These are phyloP conservation scores for Penicillium taxi DNA, from an alignment of 495 filamentous ascomycete species.

Conservation along the genomic window DNA sequence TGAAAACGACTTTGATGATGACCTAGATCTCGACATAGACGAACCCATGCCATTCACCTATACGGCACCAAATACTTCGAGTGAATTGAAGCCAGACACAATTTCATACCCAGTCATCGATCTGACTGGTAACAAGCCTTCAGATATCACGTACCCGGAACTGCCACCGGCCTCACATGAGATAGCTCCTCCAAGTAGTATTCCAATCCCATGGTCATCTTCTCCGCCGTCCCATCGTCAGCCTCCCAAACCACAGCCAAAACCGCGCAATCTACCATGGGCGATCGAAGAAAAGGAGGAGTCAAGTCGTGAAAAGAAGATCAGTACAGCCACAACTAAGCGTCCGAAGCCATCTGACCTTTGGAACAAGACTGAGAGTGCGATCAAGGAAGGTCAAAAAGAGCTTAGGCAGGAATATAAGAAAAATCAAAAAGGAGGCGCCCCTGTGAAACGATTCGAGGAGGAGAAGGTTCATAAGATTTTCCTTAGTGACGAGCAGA, in stretches of 20 bases:
- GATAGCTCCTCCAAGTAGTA: slow-evolving; percentile 41
- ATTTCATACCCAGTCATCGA: slow-evolving; percentile 21
- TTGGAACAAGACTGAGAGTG: slow-evolving; percentile 80
- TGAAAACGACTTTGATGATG: slow-evolving; percentile 50
- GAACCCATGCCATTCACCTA: slow-evolving; percentile 28
- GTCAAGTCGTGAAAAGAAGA: slow-evolving; percentile 20
- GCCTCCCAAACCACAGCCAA: slow-evolving; percentile 34
- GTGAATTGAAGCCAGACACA: slow-evolving; percentile 11
- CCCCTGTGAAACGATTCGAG: slow-evolving; percentile 1
- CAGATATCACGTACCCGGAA: slow-evolving; percentile 36
- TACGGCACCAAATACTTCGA: slow-evolving; percentile 17
- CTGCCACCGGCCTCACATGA: slow-evolving; percentile 31
- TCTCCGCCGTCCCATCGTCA: slow-evolving; percentile 48
- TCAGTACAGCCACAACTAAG: slow-evolving; percentile 22
- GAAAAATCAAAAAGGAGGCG: slow-evolving; percentile 30
- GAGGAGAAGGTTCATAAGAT: slow-evolving; percentile 46
- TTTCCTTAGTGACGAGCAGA: slow-evolving; percentile 78
- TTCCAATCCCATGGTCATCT: slow-evolving; percentile 55
- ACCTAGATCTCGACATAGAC: slow-evolving; percentile 36
- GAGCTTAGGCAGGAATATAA: slow-evolving; percentile 59
- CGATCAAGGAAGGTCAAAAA: slow-evolving; percentile 75
- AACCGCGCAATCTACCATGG: slow-evolving; percentile 53
- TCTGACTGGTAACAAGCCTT: slow-evolving; percentile 4
- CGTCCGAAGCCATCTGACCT: slow-evolving; percentile 42
- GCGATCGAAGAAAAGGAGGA: slow-evolving; percentile 27